Evolutionary conservation across 352 stramenopile genomes (phyloP), one percentile per base, ranked within the genome.

Genomic region (Halophytophthora batemanensis): DNA sequence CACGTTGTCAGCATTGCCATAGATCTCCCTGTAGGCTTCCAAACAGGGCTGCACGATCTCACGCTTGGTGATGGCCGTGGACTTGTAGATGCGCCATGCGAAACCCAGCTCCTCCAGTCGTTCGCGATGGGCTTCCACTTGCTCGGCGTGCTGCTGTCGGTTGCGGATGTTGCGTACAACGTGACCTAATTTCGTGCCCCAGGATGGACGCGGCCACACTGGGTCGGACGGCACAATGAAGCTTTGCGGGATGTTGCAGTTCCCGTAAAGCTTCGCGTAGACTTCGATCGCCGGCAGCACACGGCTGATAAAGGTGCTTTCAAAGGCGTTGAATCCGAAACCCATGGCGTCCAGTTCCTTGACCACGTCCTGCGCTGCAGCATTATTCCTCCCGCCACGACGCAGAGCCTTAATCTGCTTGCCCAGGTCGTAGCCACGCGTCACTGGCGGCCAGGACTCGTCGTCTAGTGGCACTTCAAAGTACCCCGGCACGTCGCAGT

Each of bases 31-130:
- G 70, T 90, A 98, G 13, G 96, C 56, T 18, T 63, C 47, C 11
- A 87, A 51, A 40, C 78, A 85, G 14, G 74, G 64, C 23, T 80
- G 61, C 19, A 85, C 76, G 33, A 84, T 64, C 6, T 86, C 72
- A 31, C 74, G 74, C 39, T 77, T 78, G 19, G 62, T 79, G 18
- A 64, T 55, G 21, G 64, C 69, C 3, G 66, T 67, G 12, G 67
- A 78, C 45, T 84, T 65, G 39, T 82, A 71, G n/a, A 86, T 66
- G n/a, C 76, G 82, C 90, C 93, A 98, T 22, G 90, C 69, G 62
- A 98, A 98, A 10, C 91, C 93, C 17, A 98, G 64, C 14, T 82
- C 67, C 35, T 96, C 78, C 21, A 98, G 66, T 18, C 87, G 66
- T 2, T 93, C 64, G 29, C 72, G 85, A 41, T 94, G 68, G 29